Conservation (phyloP, 2,329 filamentous ascomycete genomes). For the Cercospora brassicicola region DNA sequence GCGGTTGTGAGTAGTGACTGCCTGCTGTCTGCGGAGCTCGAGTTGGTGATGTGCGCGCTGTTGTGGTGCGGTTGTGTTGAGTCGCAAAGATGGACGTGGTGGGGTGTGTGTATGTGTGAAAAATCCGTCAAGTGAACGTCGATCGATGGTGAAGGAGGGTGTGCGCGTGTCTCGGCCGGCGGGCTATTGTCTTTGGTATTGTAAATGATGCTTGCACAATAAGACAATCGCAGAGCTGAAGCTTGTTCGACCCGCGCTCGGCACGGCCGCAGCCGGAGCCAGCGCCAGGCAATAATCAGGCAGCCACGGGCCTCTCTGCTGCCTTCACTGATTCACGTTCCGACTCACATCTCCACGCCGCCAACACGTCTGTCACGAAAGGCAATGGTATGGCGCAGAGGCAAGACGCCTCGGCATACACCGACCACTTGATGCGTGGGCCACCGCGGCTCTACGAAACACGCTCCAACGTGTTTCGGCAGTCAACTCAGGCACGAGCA, state of each 20-base stretch:
- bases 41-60: not conserved
- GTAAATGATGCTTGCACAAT: constrained; percentile 3
- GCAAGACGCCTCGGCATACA: not conserved
- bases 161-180: not conserved
- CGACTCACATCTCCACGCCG: not conserved
- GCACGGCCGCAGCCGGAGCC: not conserved
- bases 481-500: not conserved
- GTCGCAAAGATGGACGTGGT: not conserved
- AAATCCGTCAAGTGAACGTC: not conserved
- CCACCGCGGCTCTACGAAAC: not conserved
- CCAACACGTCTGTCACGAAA: not conserved
- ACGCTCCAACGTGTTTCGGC: not conserved
- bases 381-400: not conserved
- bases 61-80: not conserved
- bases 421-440: not conserved
- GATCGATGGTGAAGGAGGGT: not conserved
- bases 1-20: not conserved
- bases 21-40: not conserved
- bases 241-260: not conserved
- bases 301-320: not conserved
- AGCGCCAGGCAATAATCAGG: not conserved
- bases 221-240: constrained; percentile 6
- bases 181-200: not conserved
- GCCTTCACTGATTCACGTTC: not conserved
- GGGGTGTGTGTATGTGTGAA: not conserved